Evolutionary conservation across 352 stramenopile genomes (phyloP).

Genomic region (Pythium phragmiticola): DNA sequence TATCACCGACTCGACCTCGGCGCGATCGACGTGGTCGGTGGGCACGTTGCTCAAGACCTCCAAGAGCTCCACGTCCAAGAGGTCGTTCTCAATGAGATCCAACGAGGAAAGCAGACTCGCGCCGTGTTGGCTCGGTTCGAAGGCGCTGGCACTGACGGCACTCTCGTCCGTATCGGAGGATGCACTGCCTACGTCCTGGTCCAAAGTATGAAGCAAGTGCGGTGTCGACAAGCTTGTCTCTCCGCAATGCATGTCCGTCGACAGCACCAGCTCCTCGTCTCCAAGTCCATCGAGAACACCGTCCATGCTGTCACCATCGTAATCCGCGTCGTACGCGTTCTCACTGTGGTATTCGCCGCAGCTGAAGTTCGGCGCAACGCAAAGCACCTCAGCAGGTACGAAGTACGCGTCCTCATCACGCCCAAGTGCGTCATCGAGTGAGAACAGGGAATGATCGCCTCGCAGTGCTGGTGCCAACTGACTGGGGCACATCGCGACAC

Average conservation of each 20-base stretch:
- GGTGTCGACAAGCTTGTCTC: background rate
- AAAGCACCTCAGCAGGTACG: slow-evolving; percentile 17
- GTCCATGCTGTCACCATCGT: slow-evolving; percentile 2
- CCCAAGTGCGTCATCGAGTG: background rate
- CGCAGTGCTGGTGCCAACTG: background rate
- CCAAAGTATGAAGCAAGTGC: background rate
- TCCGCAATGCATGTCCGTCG: slow-evolving; percentile 1
- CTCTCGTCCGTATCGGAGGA: background rate
- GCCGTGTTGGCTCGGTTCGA: background rate
- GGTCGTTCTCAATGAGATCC: background rate
- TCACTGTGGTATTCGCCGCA: background rate
- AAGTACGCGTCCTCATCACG: slow-evolving; percentile 15
- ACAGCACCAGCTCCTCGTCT: slow-evolving; percentile 22
- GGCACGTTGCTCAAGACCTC: slow-evolving; percentile 2
- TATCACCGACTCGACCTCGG: background rate
- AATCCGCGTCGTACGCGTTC: background rate
- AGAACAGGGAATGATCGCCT: slow-evolving; percentile 7
- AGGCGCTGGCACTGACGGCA: background rate
- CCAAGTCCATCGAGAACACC: slow-evolving; percentile 15
- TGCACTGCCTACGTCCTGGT: background rate
- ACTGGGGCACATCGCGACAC: slow-evolving; percentile 30
- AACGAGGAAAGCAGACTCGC: background rate
- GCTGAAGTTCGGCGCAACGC: slow-evolving; percentile 9
- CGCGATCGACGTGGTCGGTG: background rate
- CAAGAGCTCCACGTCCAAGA: background rate